Evolutionary conservation across 192 early-diverging fungal genomes (phyloP).

Genomic region (Lobosporangium transversale): DNA sequence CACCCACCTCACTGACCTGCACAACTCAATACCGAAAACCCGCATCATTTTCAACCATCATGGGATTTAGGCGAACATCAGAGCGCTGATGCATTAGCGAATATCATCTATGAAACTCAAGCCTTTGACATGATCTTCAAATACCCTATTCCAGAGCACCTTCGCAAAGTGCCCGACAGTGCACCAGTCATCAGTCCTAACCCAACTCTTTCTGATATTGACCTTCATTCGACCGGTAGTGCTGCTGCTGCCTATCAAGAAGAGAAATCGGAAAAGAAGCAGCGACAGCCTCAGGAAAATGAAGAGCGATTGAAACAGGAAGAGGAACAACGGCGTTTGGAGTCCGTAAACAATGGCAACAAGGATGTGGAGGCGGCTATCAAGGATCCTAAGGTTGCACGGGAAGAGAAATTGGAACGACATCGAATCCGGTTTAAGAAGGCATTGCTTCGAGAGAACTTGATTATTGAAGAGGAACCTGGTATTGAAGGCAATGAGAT

Average conservation of each 20-base stretch:
- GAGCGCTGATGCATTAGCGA: conserved; percentile 53
- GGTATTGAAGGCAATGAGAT: conserved; percentile 48
- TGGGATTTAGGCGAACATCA: conserved; percentile 41
- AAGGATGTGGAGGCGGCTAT: conserved; percentile 23
- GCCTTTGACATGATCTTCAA: conserved; percentile 56
- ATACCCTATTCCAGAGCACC: conserved; percentile 35
- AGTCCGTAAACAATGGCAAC: neutral
- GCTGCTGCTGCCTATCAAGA: conserved; percentile 8
- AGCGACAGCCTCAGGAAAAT: neutral
- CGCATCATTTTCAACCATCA: neutral
- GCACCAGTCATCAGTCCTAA: conserved; percentile 13
- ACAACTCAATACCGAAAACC: neutral
- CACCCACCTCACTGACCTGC: neutral
- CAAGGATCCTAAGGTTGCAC: conserved; percentile 19
- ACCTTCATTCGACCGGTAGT: conserved; percentile 27
- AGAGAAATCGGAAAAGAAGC: neutral
- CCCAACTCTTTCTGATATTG: conserved; percentile 16
- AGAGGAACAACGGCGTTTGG: neutral
- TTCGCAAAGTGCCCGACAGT: conserved; percentile 22
- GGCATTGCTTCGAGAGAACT: conserved; percentile 42
- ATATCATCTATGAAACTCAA: conserved; percentile 47
- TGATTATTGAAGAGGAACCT: conserved; percentile 54
- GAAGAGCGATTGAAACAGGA: conserved; percentile 8
- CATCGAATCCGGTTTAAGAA: conserved; percentile 50
- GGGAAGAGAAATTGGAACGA: conserved; percentile 17